Percentiles rank a stretch among this genome's conserved stretches.
phyloP scores from a whole-genome alignment of 2,329 filamentous ascomycete genomes.

The Onygena corvina region DNA sequence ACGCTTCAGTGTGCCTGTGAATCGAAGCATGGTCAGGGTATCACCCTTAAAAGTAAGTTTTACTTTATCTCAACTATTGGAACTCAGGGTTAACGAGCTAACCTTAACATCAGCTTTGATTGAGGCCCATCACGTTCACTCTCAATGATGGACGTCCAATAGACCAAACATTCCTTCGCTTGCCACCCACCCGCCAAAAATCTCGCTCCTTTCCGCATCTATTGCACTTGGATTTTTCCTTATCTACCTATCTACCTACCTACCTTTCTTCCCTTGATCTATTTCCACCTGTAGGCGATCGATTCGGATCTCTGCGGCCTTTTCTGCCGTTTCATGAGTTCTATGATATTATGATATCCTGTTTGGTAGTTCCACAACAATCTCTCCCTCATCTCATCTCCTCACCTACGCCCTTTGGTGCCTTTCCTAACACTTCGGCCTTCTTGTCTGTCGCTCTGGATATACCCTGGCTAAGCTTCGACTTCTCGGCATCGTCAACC shows the following conservation, averaged over 20 bases:
- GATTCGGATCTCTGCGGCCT: constrained; percentile 2
- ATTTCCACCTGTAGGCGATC: background rate
- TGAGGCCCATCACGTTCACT: constrained; percentile 9
- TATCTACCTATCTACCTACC: background rate
- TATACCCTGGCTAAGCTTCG: background rate
- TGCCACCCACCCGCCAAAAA: background rate
- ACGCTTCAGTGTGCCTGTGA: constrained; percentile 53
- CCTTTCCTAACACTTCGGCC: constrained; percentile 9
- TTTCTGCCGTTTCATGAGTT: constrained; percentile 11
- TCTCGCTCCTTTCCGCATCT: background rate
- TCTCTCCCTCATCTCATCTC: background rate
- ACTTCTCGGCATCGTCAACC: no score
- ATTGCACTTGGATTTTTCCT: background rate
- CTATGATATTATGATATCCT: constrained; percentile 17
- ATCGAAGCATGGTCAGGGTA: constrained; percentile 42
- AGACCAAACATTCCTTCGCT: background rate
- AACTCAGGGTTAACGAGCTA: background rate
- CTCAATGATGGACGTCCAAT: constrained; percentile 1
- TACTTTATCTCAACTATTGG: background rate
- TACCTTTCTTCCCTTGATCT: background rate
- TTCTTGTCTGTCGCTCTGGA: constrained; percentile 7
- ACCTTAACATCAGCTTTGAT: constrained; percentile 6
- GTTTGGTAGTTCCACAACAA: constrained; percentile 9
- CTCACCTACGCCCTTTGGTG: constrained; percentile 2
- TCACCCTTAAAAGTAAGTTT: constrained; percentile 40